A percentile compares a stretch with the other conserved stretches of the same genome.
phyloP scores from a whole-genome alignment of 2,329 filamentous ascomycete genomes.

The Colletotrichum viniferum region DNA sequence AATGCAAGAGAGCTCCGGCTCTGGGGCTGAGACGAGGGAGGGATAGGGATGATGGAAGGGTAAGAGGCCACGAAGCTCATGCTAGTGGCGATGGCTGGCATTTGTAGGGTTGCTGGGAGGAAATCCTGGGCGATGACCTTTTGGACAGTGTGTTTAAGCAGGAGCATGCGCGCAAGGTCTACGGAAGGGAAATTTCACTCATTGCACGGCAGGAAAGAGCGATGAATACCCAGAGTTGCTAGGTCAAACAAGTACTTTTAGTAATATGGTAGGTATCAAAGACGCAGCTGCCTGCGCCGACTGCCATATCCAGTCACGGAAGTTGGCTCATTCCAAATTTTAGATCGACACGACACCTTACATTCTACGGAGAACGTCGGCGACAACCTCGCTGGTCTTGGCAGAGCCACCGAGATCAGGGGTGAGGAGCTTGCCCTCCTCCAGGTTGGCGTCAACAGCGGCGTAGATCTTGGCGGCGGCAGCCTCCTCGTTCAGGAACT shows the following conservation, averaged over 20 bases:
- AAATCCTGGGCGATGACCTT: background rate
- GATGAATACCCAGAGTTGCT: too few species aligned
- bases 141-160: background rate
- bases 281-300: background rate
- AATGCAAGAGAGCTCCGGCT: background rate
- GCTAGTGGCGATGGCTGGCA: background rate
- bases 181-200: background rate
- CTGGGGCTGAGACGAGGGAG: background rate
- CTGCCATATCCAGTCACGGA: conserved; percentile 12
- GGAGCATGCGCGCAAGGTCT: background rate
- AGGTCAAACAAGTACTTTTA: conserved; percentile 5
- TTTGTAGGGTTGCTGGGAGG: background rate
- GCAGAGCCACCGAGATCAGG: conserved; percentile 91
- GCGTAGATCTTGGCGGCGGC: conserved; percentile 90
- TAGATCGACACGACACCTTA: conserved; percentile 46
- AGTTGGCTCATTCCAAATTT: background rate
- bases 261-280: conserved; percentile 16
- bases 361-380: conserved; percentile 84
- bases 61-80: background rate
- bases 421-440: conserved; percentile 80
- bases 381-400: conserved; percentile 82
- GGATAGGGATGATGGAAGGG: background rate
- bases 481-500: conserved; percentile 87
- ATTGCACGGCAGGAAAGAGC: background rate
- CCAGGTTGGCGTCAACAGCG: conserved; percentile 88